phyloP scores from a whole-genome alignment of 768 basidiomycete species.

The Kwoniella dejecticola region DNA sequence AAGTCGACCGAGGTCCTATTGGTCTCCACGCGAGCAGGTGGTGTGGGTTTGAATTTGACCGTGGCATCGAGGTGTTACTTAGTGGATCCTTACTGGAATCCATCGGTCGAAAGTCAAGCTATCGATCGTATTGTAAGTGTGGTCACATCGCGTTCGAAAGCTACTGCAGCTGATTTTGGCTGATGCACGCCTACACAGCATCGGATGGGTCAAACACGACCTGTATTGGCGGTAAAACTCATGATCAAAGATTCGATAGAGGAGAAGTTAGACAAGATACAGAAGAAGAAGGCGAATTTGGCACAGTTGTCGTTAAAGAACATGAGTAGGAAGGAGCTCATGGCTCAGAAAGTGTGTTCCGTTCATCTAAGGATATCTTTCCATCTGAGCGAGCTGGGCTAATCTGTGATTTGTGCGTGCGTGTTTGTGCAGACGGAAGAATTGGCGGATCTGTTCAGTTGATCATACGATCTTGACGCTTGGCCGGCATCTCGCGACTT shows the following conservation, averaged over 20 bases:
- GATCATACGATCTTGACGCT: too few relatives aligned
- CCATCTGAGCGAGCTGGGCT: too few relatives aligned
- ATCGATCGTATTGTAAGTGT: conserved; percentile 91
- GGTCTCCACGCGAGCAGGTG: conserved; percentile 94
- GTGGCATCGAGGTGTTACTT: conserved; percentile 91
- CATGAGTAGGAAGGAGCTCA: conserved; percentile 82
- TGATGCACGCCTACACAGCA: conserved; percentile 67
- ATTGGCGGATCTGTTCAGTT: too few relatives aligned
- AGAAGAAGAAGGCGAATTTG: conserved; percentile 88
- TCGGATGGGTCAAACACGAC: conserved; percentile 89
- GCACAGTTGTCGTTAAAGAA: conserved; percentile 91
- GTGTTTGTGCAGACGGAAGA: too few relatives aligned
- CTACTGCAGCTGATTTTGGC: too few relatives aligned
- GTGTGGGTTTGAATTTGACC: conserved; percentile 93
- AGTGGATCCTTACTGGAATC: conserved; percentile 99
- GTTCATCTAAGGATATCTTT: too few relatives aligned
- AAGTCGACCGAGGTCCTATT: conserved; percentile 89
- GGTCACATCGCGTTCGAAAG: too few relatives aligned
- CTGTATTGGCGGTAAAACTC: conserved; percentile 87
- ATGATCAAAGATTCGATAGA: conserved; percentile 96
- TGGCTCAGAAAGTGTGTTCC: conserved; percentile 75
- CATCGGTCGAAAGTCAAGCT: conserved; percentile 95
- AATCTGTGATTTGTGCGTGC: too few relatives aligned
- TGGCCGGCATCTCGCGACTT: too few relatives aligned
- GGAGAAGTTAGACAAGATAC: conserved; percentile 85